Conservation (phyloP, 2,329 filamentous ascomycete species). For the Metarhizium rileyi region DNA sequence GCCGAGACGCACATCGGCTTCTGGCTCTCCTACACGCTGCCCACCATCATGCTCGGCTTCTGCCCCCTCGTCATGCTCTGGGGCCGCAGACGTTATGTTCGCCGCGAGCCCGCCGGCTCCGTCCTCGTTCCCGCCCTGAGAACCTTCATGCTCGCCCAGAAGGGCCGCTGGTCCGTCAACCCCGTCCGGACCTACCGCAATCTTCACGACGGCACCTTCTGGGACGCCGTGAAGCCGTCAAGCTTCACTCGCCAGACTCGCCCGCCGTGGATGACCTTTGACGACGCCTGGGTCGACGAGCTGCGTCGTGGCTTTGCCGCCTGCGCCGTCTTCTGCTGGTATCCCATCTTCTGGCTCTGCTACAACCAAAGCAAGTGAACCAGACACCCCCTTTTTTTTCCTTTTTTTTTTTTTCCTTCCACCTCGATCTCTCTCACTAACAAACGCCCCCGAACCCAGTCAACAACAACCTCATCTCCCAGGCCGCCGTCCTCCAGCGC, state of each 20-base stretch:
- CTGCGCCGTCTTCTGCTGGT: constrained; percentile 62
- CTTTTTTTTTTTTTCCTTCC: constrained; percentile 28
- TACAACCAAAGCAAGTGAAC: constrained; percentile 53
- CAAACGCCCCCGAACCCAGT: constrained; percentile 31
- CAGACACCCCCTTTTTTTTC: constrained; percentile 61
- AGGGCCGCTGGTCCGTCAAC: constrained; percentile 60
- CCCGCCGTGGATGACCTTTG: constrained; percentile 70
- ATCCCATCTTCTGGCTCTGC: constrained; percentile 51
- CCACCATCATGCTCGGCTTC: constrained; percentile 53
- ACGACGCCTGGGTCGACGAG: constrained; percentile 76
- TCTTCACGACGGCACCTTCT: constrained; percentile 47
- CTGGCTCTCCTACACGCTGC: constrained; percentile 61
- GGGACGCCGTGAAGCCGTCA: constrained; percentile 61
- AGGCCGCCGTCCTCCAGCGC: constrained; percentile 56
- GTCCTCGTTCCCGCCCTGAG: constrained; percentile 59
- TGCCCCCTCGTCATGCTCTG: constrained; percentile 53
- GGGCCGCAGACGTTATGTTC: constrained; percentile 51
- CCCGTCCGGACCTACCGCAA: constrained; percentile 49
- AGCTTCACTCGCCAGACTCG: constrained; percentile 43
- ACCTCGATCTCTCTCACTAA: constrained; percentile 38
- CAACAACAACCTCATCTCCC: constrained; percentile 50
- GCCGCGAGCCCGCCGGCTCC: constrained; percentile 59
- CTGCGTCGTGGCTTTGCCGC: constrained; percentile 59
- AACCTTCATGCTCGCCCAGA: constrained; percentile 51
- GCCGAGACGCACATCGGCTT: constrained; percentile 69